Evolutionary conservation across 202 grass and related monocot genomes (phyloP).

Genomic region (Alloteropsis angusta): DNA sequence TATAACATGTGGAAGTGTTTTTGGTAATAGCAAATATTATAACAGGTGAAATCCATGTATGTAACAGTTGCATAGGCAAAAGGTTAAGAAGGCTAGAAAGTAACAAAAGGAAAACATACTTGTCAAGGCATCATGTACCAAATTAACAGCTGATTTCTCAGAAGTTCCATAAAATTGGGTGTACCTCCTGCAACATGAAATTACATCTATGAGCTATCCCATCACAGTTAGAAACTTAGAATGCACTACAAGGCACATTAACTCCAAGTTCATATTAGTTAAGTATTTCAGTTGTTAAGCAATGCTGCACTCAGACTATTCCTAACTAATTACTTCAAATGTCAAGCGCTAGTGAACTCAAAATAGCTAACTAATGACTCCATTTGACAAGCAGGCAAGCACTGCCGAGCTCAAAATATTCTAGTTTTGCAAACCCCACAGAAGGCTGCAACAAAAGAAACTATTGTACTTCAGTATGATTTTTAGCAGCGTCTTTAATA

Average conservation of each 20-base stretch:
- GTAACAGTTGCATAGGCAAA: background rate
- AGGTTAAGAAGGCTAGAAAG: background rate
- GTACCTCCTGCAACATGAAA: slow-evolving; percentile 74
- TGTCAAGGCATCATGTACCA: slow-evolving; percentile 94
- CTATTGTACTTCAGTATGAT: background rate
- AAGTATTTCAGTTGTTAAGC: background rate
- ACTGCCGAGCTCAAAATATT: background rate
- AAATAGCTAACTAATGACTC: background rate
- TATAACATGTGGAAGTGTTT: background rate
- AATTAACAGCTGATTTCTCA: slow-evolving; percentile 73
- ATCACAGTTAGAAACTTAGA: background rate
- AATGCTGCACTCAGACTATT: background rate
- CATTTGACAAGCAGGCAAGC: background rate
- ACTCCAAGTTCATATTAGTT: background rate
- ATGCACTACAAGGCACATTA: background rate
- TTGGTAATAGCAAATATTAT: background rate
- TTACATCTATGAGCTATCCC: slow-evolving; percentile 3
- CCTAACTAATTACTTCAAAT: background rate
- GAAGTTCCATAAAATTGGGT: slow-evolving; percentile 95
- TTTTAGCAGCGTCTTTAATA: background rate
- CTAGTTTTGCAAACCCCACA: background rate
- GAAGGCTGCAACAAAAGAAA: background rate
- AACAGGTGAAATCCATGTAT: background rate
- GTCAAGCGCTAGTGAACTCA: background rate
- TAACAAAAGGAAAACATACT: slow-evolving; percentile 49